Evolutionary conservation across 805 yeast genomes (phyloP).

Genomic region (Kodamaea hsintzibuensis): DNA sequence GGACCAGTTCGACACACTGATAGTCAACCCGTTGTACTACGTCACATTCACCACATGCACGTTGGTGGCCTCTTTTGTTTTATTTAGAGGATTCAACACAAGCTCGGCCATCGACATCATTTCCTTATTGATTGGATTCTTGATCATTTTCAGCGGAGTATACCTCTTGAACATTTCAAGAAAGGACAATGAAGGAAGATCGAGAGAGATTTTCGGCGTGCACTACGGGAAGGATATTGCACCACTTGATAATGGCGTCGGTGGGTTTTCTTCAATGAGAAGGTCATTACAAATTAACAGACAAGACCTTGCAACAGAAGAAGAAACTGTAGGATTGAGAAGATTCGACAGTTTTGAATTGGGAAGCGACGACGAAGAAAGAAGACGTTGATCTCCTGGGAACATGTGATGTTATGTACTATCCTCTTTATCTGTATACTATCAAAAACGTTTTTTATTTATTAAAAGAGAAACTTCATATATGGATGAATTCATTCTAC

Average conservation of each 20-base stretch:
- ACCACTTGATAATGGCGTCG: constrained; percentile 82
- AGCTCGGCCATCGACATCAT: constrained; percentile 76
- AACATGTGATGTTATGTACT: not conserved
- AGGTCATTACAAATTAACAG: constrained; percentile 71
- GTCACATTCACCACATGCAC: constrained; percentile 92
- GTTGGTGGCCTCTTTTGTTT: constrained; percentile 77
- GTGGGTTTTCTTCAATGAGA: constrained; percentile 69
- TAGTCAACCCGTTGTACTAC: constrained; percentile 87
- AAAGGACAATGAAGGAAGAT: constrained; percentile 54
- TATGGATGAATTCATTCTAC: not conserved
- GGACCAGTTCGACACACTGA: constrained; percentile 90
- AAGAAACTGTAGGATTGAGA: constrained; percentile 55
- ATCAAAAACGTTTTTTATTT: not conserved
- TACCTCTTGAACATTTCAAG: constrained; percentile 78
- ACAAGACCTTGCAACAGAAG: constrained; percentile 32
- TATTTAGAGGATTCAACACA: constrained; percentile 86
- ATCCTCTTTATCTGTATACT: not conserved
- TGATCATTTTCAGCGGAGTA: constrained; percentile 86
- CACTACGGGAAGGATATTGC: constrained; percentile 51
- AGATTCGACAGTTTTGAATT: constrained; percentile 63
- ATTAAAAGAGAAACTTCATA: not conserved
- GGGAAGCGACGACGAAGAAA: constrained; percentile 40
- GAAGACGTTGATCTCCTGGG: not conserved
- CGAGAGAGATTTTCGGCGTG: constrained; percentile 60
- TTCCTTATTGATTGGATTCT: constrained; percentile 79